Conservation (phyloP, 495 filamentous ascomycete species). For the Hypoxylon intermedium region DNA sequence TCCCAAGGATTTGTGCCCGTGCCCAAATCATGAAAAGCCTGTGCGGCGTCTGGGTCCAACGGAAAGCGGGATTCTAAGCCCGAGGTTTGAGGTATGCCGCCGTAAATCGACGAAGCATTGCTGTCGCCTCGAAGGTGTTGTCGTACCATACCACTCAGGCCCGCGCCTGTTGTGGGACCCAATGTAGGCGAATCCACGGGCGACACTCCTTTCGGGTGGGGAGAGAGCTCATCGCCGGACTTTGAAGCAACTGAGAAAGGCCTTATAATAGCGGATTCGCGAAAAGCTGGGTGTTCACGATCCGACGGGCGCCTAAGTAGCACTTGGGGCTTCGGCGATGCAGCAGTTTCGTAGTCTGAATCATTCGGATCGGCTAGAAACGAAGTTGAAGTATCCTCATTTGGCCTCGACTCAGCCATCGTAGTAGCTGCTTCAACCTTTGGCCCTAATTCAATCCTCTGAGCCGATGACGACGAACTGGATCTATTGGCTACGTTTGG, state of each 20-base stretch:
- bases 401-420: slow-evolving; percentile 20
- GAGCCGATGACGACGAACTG: slow-evolving; percentile 45
- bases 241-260: slow-evolving; percentile 44
- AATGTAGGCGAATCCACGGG: slow-evolving; percentile 80
- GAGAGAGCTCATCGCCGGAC: slow-evolving; percentile 26
- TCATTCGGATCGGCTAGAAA: slow-evolving; percentile 47
- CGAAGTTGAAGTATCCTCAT: slow-evolving; percentile 52
- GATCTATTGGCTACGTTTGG: slow-evolving; percentile 41
- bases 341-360: slow-evolving; percentile 35
- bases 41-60: slow-evolving; percentile 27
- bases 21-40: slow-evolving; percentile 37
- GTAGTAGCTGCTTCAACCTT: slow-evolving; percentile 19
- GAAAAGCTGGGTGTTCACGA: slow-evolving; percentile 55
- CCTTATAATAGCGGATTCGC: slow-evolving; percentile 46
- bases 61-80: slow-evolving; percentile 52
- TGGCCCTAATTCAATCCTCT: slow-evolving; percentile 27
- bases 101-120: slow-evolving; percentile 78
- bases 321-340: slow-evolving; percentile 34
- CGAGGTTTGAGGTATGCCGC: slow-evolving; percentile 37
- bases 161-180: slow-evolving; percentile 64
- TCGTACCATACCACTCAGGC: slow-evolving; percentile 81
- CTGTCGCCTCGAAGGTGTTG: slow-evolving; percentile 87
- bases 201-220: slow-evolving; percentile 40
- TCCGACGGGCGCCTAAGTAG: slow-evolving; percentile 51
- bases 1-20: slow-evolving; percentile 62